These are phyloP conservation scores for Aspergillus caelatus DNA, from an alignment of 2,329 filamentous ascomycete species.

Conservation along the genomic window DNA sequence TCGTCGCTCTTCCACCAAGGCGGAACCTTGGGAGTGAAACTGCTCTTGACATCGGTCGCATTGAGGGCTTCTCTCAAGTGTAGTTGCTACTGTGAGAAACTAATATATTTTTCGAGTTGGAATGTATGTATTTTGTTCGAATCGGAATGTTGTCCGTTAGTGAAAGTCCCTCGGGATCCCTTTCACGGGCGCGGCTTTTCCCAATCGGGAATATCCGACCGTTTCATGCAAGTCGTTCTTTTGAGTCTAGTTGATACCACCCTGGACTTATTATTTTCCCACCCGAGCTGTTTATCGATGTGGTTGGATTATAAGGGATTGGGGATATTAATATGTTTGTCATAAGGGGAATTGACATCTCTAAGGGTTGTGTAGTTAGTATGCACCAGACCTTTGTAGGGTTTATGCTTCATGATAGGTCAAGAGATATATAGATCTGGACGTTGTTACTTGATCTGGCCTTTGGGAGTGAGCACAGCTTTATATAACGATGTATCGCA, in stretches of 20 bases:
- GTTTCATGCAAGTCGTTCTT: not conserved
- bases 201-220: not conserved
- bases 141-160: not conserved
- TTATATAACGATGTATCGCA: too few species aligned
- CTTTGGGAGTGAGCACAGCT: too few species aligned
- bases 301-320: too few species aligned
- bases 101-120: too few species aligned
- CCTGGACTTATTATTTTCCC: too few species aligned
- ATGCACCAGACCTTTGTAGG: not conserved
- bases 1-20: not conserved
- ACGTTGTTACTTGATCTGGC: too few species aligned
- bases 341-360: not conserved
- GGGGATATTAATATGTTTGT: not conserved
- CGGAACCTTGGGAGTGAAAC: not conserved
- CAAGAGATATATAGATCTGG: not conserved
- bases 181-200: not conserved
- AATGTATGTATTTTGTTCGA: not conserved
- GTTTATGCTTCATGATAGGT: not conserved
- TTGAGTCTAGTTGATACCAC: not conserved
- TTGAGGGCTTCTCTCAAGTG: not conserved
- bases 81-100: too few species aligned
- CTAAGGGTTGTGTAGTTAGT: too few species aligned
- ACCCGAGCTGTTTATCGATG: too few species aligned
- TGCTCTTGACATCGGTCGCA: not conserved
- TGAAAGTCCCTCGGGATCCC: not conserved